Base-by-base conservation (phyloP, 1,284 basidiomycete genomes). In the Tremellales sp. region DNA sequence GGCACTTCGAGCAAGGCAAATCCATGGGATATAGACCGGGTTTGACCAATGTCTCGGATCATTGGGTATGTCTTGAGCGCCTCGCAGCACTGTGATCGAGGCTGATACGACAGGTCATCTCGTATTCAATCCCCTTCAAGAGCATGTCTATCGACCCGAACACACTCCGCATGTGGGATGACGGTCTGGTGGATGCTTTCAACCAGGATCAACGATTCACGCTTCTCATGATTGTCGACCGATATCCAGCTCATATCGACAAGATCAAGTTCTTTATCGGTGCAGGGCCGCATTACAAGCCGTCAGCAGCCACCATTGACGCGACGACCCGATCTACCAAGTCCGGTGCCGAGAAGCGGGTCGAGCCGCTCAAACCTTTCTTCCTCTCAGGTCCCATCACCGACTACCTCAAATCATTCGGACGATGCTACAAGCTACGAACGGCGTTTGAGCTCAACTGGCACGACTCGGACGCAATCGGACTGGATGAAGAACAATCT, bases 141-240 rank as follows among this genome's bases (percentile, higher is more conserved):
- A 55, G 51, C 46, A 29, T 62, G 21, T 35, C 48, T 1, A 57
- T 62, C 31, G 61, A 60, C 36, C 61, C 61, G 12, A 62, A 60
- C 29, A 50, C 48, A 3, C 48, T 62, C 3, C 54, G 48, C 4
- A 62, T 60, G 48, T 62, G 61, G 61, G 61, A 62, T 23, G 61
- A 62, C 40, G 56, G 53, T 19, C 52, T 62, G 2, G 58, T 57
- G 3, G 52, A 55, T 11, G 56, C 61, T 2, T 62, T 58, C 56
- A 43, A 51, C 21, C 33, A 49, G 10, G 43, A 62, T 43, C 45
- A 57, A 31, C 33, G 61, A 5, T 47, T 62, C 23, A 50, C 43
- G 19, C 47, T 62, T 3, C 45, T 62, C 26, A 52, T 62, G 23
- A 48, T 48, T 12, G 43, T 50, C 5, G 48, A 54, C 3, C 27